Base-by-base conservation (phyloP, 2,329 filamentous ascomycete genomes). In the Penicillium digitatum region DNA sequence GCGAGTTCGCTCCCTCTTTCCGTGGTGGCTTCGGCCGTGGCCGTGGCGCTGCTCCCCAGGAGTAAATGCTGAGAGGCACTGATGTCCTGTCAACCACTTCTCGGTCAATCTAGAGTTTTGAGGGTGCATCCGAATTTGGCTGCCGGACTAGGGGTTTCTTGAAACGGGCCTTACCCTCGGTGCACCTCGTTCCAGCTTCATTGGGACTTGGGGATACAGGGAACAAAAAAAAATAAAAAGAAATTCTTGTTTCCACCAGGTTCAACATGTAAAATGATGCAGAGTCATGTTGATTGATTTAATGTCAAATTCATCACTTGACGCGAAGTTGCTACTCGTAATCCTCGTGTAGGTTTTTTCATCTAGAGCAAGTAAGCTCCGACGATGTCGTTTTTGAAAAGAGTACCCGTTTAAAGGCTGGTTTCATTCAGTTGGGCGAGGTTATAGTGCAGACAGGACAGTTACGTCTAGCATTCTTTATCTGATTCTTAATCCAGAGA, bases 1-100 rank as follows among this genome's bases (percentile, higher is more conserved):
- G 89, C 80, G 89, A 91, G 79, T 96, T 94, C 78, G 87, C 88
- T 81, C 91, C 91, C 76, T 86, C 88, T 78, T 96, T 96, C 88
- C 89, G 89, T 83, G 88, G 89, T 82, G 89, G 89, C 74, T 88
- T 88, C 76, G 91, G 90, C 76, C 89, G 90, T 86, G 90, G 90
- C 78, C 88, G 89, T 82, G 87, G 87, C 74, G 85, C 79, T 72
- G 87, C 87, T 74, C 85, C 80, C 73, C 82, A 88, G 79, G 85
- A 88, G 69, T 74, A 65, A 65, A 58, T 53, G 74, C 61, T 72
- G 66, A 69, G 22, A 51, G 52, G 58, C 59, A 60, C 60, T 69
- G 63, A 65, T 61, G 59, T 65, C 61, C 56, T 64, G 62, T 66
- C 64, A 62, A 57, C 60, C 62, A 56, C 50, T 64, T 57, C 59